phyloP scores from a whole-genome alignment of 2,329 filamentous ascomycete genomes.

The Fusarium sp. region DNA sequence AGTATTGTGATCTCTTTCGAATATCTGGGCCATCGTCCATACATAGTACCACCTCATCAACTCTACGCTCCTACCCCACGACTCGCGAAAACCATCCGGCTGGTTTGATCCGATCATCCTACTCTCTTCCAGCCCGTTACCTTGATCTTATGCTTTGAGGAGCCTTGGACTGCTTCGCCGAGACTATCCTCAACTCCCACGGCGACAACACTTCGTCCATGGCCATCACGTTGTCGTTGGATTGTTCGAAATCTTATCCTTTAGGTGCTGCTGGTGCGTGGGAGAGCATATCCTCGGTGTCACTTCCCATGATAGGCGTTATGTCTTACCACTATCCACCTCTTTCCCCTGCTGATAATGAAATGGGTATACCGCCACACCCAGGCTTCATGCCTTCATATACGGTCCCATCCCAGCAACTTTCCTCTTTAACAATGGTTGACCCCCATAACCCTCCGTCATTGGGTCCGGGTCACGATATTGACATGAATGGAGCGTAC shows the following conservation, averaged over 20 bases:
- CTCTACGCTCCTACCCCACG: constrained; percentile 14
- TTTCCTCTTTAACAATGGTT: constrained; percentile 50
- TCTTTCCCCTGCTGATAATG: constrained; percentile 56
- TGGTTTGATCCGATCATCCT: constrained; percentile 18
- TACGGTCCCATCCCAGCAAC: constrained; percentile 49
- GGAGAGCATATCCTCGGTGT: constrained; percentile 22
- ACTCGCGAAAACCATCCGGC: constrained; percentile 5
- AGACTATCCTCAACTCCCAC: constrained; percentile 2
- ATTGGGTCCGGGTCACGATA: constrained; percentile 52
- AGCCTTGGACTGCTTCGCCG: constrained; percentile 4
- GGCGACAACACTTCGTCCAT: constrained; percentile 30
- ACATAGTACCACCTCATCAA: constrained; percentile 5
- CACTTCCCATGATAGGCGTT: constrained; percentile 36
- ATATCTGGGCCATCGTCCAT: constrained; percentile 25
- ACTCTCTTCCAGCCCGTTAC: constrained; percentile 12
- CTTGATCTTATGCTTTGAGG: constrained; percentile 1
- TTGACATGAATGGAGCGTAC: constrained; percentile 62
- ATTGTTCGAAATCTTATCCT: constrained; percentile 26
- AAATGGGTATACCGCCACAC: constrained; percentile 58
- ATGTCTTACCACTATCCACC: constrained; percentile 66
- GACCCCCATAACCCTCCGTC: constrained; percentile 52
- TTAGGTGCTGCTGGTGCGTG: constrained; percentile 21
- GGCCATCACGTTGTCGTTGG: constrained; percentile 33
- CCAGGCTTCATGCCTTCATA: constrained; percentile 52
- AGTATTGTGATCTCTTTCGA: constrained; percentile 30